Base-by-base conservation (phyloP, 2,329 filamentous ascomycete species). In the Talaromyces sp. region DNA sequence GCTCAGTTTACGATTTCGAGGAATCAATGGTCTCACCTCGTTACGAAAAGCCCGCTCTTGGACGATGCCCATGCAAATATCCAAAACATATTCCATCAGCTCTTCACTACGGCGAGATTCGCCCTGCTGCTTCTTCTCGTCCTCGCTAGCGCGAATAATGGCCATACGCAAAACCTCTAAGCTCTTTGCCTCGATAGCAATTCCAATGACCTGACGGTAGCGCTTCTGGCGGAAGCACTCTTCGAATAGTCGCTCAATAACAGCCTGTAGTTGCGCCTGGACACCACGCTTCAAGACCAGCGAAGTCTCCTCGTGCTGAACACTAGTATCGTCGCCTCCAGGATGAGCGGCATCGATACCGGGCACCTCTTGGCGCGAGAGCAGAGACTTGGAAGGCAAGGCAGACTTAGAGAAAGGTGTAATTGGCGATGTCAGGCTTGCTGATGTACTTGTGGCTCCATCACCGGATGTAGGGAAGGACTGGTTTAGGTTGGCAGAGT, bases 21-120 rank as follows among this genome's bases (percentile, higher is more conserved):
- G 27, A n/a, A 46, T 14, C n/a, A 1, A 17, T 17, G 36, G 33
- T 61, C 69, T 50, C 75, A 83, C 81, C 76, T 87, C 83, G 64
- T 86, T 86, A 57, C 94, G 86, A 67, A 97, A 84, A 43, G 87
- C 86, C 48, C 93, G 86, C 76, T 99, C 94, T 75, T 97, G 94
- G 16, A 99, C 91, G 55, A 97, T 88, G 57, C 95, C 92, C 91
- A 99, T 96, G 80, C 93, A 97, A 62, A 99, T 95, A 63, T 92
- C 86, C 56, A 99, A 77, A 17, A 94, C 89, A 68, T 99, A 99
- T 64, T 99, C 94, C 87, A 99, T 94, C 52, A 99, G 77, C 70
- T 97, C 93, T 70, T 97, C 92, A 16, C 91, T 88, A 24, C 87
- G 84, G 32, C 78, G 77, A 16, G 74, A 75, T 59, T 86, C 83